phyloP scores from a whole-genome alignment of 306 rosid genomes.

The Oxytropis ochrocephala region DNA sequence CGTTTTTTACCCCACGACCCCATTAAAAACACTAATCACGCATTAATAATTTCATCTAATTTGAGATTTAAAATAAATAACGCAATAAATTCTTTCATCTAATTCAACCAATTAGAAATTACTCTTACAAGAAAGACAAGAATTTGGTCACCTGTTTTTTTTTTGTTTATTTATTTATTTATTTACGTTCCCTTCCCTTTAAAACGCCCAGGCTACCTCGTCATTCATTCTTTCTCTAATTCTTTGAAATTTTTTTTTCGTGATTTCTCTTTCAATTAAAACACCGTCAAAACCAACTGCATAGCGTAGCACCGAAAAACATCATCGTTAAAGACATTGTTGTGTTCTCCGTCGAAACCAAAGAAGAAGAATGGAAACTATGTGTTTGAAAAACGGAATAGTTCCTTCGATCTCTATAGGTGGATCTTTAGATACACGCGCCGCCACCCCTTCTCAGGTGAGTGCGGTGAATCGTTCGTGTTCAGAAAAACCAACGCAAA shows the following conservation, averaged over 20 bases:
- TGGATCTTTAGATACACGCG: conserved; percentile 52
- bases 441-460: conserved; percentile 41
- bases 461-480: conserved; percentile 40
- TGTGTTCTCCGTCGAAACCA: neutral
- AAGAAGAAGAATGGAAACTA: conserved; percentile 40
- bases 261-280: neutral
- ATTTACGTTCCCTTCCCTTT: neutral
- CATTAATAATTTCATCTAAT: neutral
- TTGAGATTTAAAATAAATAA: neutral
- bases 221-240: neutral
- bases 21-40: neutral
- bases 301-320: neutral
- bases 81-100: too few relatives aligned
- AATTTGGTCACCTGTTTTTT: neutral
- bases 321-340: conserved; percentile 10
- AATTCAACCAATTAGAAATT: too few relatives aligned
- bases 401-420: conserved; percentile 47
- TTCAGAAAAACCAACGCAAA: conserved; percentile 30
- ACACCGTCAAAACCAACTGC: neutral
- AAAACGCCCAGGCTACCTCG: neutral
- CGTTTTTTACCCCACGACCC: neutral
- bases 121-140: too few relatives aligned
- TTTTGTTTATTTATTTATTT: too few relatives aligned
- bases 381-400: conserved; percentile 53
- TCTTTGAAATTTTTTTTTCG: neutral